Evolutionary conservation across 768 basidiomycete species (phyloP).

Genomic region (Leccinum aurantiacum): DNA sequence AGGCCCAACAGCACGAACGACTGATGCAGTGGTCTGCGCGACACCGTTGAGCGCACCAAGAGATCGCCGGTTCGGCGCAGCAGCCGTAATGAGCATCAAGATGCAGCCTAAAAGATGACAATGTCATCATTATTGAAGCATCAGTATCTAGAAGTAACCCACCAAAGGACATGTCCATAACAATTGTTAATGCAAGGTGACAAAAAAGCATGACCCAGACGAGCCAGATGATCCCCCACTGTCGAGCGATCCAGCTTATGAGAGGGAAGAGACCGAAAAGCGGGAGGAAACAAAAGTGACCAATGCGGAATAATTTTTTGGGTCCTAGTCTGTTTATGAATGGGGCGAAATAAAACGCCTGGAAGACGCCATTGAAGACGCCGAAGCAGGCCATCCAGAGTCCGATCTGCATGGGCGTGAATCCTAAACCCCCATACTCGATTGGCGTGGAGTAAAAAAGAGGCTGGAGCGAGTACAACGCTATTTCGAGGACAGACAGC

Average conservation of each 20-base stretch:
- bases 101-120: slow-evolving; percentile 49
- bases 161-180: slow-evolving; percentile 38
- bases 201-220: slow-evolving; percentile 30
- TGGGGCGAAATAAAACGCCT: slow-evolving; percentile 35
- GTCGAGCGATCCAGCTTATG: slow-evolving; percentile 28
- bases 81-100: slow-evolving; percentile 66
- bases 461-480: slow-evolving; percentile 36
- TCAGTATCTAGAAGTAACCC: slow-evolving; percentile 5
- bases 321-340: slow-evolving; percentile 32
- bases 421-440: slow-evolving; percentile 37
- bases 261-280: slow-evolving; percentile 35
- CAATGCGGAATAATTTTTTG: slow-evolving; percentile 31
- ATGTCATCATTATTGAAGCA: slow-evolving; percentile 5
- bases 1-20: slow-evolving; percentile 36
- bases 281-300: slow-evolving; percentile 29
- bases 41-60: slow-evolving; percentile 70
- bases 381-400: slow-evolving; percentile 37
- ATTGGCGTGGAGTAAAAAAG: slow-evolving; percentile 41
- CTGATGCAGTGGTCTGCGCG: slow-evolving; percentile 31
- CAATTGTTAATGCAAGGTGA: slow-evolving; percentile 22
- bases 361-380: slow-evolving; percentile 31
- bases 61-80: slow-evolving; percentile 63
- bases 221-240: slow-evolving; percentile 21
- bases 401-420: slow-evolving; percentile 38
- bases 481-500: slow-evolving; percentile 38